Evolutionary conservation across 805 yeast genomes (phyloP).

Genomic region (Saccharomycopsis fibuligera): DNA sequence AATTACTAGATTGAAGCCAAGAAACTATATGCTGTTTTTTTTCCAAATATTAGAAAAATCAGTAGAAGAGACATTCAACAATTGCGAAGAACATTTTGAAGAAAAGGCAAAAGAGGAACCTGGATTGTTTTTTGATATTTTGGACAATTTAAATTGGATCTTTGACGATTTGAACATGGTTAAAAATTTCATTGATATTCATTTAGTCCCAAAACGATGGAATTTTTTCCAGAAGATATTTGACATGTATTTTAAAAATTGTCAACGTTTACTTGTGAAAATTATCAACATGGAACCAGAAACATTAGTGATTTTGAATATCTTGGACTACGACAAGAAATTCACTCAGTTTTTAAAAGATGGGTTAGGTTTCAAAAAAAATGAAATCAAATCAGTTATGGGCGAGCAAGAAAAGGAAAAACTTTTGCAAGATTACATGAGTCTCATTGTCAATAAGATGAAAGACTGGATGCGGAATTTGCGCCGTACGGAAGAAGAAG

Average conservation of each 20-base stretch:
- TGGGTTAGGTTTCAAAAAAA: constrained; percentile 44
- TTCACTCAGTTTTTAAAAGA: constrained; percentile 49
- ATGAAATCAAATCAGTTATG: constrained; percentile 45
- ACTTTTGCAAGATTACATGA: constrained; percentile 72
- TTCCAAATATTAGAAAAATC: constrained; percentile 51
- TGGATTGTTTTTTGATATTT: constrained; percentile 40
- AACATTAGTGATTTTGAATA: constrained; percentile 62
- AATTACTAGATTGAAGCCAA: constrained; percentile 37
- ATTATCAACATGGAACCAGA: constrained; percentile 71
- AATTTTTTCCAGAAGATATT: constrained; percentile 55
- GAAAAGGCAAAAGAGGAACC: constrained; percentile 28
- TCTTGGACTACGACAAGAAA: constrained; percentile 71
- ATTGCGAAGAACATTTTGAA: constrained; percentile 50
- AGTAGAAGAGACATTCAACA: constrained; percentile 59
- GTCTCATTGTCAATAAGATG: constrained; percentile 65
- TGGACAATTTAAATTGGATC: constrained; percentile 75
- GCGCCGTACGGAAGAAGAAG: constrained; percentile 55
- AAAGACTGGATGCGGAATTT: constrained; percentile 78
- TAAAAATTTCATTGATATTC: constrained; percentile 51
- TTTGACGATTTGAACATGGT: constrained; percentile 63
- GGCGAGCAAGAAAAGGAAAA: constrained; percentile 68
- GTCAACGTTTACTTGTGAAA: constrained; percentile 57
- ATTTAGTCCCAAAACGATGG: constrained; percentile 72
- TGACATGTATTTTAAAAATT: constrained; percentile 58
- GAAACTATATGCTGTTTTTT: constrained; percentile 61